These are phyloP conservation scores for Parmelia sp. DNA, from an alignment of 495 filamentous ascomycete species.

Conservation along the genomic window DNA sequence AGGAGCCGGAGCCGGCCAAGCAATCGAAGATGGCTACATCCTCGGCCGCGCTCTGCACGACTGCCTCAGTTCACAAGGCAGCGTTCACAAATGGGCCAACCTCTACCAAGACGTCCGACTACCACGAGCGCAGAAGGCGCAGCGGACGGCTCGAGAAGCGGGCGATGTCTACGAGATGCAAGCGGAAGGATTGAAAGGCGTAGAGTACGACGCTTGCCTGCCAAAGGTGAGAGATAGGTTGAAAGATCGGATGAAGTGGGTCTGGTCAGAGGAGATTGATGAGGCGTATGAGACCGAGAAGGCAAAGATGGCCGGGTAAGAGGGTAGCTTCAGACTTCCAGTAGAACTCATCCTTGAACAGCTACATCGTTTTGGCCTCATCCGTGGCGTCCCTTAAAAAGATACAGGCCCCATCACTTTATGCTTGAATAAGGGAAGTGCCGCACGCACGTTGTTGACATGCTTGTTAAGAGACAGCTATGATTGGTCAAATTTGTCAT, in stretches of 20 bases:
- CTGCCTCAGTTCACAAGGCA: slow-evolving; percentile 19
- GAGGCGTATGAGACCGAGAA: slow-evolving; percentile 26
- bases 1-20: slow-evolving; percentile 29
- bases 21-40: slow-evolving; percentile 38
- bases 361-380: no score
- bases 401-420: no score
- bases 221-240: slow-evolving; percentile 27
- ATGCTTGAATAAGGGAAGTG: no score
- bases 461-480: background rate
- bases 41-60: slow-evolving; percentile 32
- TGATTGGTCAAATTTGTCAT: background rate
- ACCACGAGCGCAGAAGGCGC: slow-evolving; percentile 36
- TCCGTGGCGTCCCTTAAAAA: no score
- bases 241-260: slow-evolving; percentile 31
- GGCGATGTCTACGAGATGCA: slow-evolving; percentile 37
- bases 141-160: slow-evolving; percentile 33
- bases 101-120: slow-evolving; percentile 39
- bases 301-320: background rate
- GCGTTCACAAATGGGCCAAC: slow-evolving; percentile 23
- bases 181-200: slow-evolving; percentile 30
- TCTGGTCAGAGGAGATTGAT: slow-evolving; percentile 35
- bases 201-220: slow-evolving; percentile 30
- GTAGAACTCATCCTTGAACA: no score
- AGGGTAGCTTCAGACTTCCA: no score
- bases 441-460: background rate